These are phyloP conservation scores for Epichloe elymi DNA, from an alignment of 2,329 filamentous ascomycete genomes.

Conservation along the genomic window DNA sequence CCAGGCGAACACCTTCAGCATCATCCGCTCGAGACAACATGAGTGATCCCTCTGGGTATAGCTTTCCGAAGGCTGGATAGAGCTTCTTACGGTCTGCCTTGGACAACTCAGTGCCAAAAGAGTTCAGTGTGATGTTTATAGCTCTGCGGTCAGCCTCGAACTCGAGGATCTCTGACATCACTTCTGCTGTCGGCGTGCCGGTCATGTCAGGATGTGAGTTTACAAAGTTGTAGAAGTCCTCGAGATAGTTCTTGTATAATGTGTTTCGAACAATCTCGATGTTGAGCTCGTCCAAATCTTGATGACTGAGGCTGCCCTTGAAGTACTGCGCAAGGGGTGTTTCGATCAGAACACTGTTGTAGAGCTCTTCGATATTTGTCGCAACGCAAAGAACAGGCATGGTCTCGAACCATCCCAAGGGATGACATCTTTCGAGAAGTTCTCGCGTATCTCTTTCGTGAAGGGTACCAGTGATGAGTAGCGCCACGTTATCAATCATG, in stretches of 20 bases:
- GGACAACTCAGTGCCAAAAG: constrained; percentile 88
- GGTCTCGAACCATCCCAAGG: constrained; percentile 96
- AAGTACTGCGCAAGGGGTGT: constrained; percentile 94
- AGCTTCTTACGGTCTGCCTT: constrained; percentile 93
- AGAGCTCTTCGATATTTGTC: constrained; percentile 96
- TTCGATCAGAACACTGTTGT: constrained; percentile 95
- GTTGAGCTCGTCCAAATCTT: constrained; percentile 95
- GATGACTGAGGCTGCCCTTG: constrained; percentile 90
- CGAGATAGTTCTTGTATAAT: constrained; percentile 97
- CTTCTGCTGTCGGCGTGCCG: constrained; percentile 78
- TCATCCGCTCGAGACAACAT: constrained; percentile 95
- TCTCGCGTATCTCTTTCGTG: constrained; percentile 96
- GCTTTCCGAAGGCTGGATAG: constrained; percentile 79
- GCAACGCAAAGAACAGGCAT: constrained; percentile 97
- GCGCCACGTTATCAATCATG: constrained; percentile 99
- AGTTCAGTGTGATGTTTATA: constrained; percentile 99
- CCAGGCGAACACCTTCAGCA: constrained; percentile 81
- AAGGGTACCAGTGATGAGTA: constrained; percentile 92
- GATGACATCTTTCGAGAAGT: constrained; percentile 88
- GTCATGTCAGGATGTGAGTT: constrained; percentile 77
- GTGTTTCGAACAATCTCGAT: constrained; percentile 99
- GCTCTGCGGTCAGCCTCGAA: constrained; percentile 94
- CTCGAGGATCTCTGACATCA: constrained; percentile 92
- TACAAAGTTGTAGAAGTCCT: constrained; percentile 93
- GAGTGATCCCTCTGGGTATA: constrained; percentile 87